Conservation (phyloP, 495 filamentous ascomycete species). For the Penicillium paradoxum region DNA sequence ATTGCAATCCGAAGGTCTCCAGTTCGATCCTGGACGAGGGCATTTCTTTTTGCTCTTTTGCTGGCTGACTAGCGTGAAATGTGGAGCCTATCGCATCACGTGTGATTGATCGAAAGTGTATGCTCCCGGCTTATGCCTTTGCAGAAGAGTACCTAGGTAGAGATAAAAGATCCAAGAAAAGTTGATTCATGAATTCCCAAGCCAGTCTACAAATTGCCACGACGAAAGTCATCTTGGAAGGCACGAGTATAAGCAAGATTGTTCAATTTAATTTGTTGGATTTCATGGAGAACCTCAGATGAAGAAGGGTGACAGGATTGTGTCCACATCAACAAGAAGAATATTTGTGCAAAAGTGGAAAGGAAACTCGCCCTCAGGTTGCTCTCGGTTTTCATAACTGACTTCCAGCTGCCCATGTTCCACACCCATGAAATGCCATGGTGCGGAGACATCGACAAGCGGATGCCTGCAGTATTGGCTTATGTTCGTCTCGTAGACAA, state of each 20-base stretch:
- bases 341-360: background rate
- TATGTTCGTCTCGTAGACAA: conserved; percentile 6
- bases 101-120: too few species aligned
- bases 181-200: too few species aligned
- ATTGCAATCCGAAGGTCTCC: conserved; percentile 11
- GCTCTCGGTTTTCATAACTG: conserved; percentile 12
- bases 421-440: background rate
- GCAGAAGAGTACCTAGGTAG: too few species aligned
- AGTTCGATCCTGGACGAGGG: conserved; percentile 12
- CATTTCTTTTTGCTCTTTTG: conserved; percentile 3
- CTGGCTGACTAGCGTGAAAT: background rate
- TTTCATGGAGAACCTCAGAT: too few species aligned
- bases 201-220: too few species aligned
- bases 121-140: too few species aligned
- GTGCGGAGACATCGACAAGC: conserved; percentile 1
- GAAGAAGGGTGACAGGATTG: too few species aligned
- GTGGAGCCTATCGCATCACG: background rate
- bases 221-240: too few species aligned
- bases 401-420: conserved; percentile 6
- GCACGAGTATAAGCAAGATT: too few species aligned
- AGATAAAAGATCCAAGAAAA: too few species aligned
- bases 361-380: conserved; percentile 6
- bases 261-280: too few species aligned
- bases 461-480: conserved; percentile 28
- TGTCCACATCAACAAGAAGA: background rate